A percentile compares a stretch with the other conserved stretches of the same genome.
phyloP scores from a whole-genome alignment of 192 early-diverging fungal genomes.

The Anaeromyces robustus region DNA sequence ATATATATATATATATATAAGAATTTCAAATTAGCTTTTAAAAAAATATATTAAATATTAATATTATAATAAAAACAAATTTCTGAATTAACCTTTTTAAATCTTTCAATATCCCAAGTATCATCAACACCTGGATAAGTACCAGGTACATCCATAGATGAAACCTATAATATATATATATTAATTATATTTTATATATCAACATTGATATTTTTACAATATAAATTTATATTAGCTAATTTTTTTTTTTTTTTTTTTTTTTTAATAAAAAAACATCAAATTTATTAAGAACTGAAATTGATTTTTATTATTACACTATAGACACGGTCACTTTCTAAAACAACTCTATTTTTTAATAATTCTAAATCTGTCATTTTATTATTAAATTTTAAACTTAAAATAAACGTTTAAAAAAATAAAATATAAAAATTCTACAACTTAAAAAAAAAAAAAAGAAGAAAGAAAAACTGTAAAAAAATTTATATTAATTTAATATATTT shows the following conservation, averaged over 20 bases:
- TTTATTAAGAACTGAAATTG: no score
- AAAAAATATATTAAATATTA: no score
- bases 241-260: no score
- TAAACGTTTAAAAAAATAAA: no score
- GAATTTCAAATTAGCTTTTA: background rate
- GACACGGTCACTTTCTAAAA: slow-evolving; percentile 51
- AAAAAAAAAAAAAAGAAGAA: no score
- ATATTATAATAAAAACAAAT: no score
- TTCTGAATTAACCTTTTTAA: slow-evolving; percentile 37
- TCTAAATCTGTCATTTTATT: background rate
- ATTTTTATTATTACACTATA: slow-evolving; percentile 31
- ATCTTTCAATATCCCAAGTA: slow-evolving; percentile 46
- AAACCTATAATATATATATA: slow-evolving; percentile 52
- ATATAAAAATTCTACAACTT: no score
- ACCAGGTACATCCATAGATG: slow-evolving; percentile 62
- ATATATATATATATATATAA: slow-evolving; percentile 3
- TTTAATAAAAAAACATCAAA: no score
- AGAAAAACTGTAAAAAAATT: no score
- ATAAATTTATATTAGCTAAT: background rate
- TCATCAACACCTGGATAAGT: slow-evolving; percentile 46
- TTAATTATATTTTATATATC: no score
- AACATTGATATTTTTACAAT: background rate
- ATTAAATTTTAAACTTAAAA: no score
- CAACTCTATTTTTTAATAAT: slow-evolving; percentile 16
- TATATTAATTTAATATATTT: no score